Conservation (phyloP, 805 yeast genomes). For the Starmerella gropengiesseri region DNA sequence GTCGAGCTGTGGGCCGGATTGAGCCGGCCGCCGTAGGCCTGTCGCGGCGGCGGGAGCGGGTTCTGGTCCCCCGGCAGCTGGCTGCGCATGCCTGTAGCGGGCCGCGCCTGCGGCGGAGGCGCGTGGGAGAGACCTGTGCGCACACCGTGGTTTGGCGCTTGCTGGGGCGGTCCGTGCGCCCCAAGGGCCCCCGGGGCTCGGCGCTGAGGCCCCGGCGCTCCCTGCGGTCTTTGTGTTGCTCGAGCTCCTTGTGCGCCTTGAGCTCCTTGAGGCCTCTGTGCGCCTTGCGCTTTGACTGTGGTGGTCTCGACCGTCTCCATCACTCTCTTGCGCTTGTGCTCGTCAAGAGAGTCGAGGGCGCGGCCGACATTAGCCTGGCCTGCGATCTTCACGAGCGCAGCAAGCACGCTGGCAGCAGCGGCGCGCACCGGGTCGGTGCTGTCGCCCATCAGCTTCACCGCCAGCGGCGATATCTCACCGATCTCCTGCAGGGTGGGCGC, state of each 20-base stretch:
- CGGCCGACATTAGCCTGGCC: constrained; percentile 59
- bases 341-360: constrained; percentile 62
- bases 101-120: neutral
- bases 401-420: constrained; percentile 65
- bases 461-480: constrained; percentile 44
- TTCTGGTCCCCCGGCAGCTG: too few species aligned
- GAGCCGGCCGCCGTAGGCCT: neutral
- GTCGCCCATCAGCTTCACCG: constrained; percentile 61
- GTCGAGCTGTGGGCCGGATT: neutral
- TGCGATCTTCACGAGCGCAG: constrained; percentile 69
- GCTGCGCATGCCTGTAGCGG: too few species aligned
- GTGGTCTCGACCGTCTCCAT: constrained; percentile 46
- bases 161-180: neutral
- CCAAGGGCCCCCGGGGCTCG: too few species aligned
- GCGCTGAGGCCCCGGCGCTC: too few species aligned
- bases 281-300: constrained; percentile 38
- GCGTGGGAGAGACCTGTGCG: neutral
- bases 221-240: constrained; percentile 3
- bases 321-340: constrained; percentile 60
- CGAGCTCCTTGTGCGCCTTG: constrained; percentile 4
- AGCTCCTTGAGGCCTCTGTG: neutral
- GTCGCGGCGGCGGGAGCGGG: neutral
- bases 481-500: constrained; percentile 46
- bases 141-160: neutral
- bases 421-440: constrained; percentile 76